These are phyloP conservation scores for Aspergillus sp. DNA, from an alignment of 2,329 filamentous ascomycete species.

Conservation along the genomic window DNA sequence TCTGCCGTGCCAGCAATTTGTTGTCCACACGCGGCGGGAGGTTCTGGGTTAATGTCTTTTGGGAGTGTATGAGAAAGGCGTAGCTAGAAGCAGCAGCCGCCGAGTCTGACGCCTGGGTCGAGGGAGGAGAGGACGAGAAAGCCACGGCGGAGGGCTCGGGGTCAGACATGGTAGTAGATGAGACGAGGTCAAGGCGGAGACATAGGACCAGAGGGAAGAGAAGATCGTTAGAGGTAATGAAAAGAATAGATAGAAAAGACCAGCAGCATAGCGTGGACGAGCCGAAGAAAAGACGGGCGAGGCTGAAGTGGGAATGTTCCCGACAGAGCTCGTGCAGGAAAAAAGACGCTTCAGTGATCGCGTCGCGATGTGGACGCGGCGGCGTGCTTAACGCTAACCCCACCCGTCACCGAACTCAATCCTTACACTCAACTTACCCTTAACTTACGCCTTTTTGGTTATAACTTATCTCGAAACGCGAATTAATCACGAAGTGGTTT, in stretches of 20 bases:
- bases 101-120: constrained; percentile 32
- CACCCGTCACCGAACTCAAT: no score
- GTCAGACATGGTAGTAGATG: constrained; percentile 34
- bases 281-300: background rate
- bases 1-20: constrained; percentile 60
- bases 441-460: no score
- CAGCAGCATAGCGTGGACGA: constrained; percentile 5
- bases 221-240: constrained; percentile 11
- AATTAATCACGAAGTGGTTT: background rate
- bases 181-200: constrained; percentile 16
- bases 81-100: constrained; percentile 40
- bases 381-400: background rate
- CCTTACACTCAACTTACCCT: no score
- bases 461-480: no score
- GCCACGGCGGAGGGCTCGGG: constrained; percentile 30
- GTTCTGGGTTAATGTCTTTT: constrained; percentile 56
- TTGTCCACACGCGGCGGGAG: constrained; percentile 60
- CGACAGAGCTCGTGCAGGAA: constrained; percentile 6
- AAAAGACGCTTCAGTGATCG: constrained; percentile 7
- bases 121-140: constrained; percentile 35
- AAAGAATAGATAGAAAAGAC: constrained; percentile 11
- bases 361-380: constrained; percentile 10
- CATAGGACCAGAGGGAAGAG: constrained; percentile 10
- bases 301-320: background rate
- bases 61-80: constrained; percentile 62